Evolutionary conservation across 495 filamentous ascomycete species (phyloP), one percentile per base, ranked within the genome.

Genomic region (Xylaria scruposa): DNA sequence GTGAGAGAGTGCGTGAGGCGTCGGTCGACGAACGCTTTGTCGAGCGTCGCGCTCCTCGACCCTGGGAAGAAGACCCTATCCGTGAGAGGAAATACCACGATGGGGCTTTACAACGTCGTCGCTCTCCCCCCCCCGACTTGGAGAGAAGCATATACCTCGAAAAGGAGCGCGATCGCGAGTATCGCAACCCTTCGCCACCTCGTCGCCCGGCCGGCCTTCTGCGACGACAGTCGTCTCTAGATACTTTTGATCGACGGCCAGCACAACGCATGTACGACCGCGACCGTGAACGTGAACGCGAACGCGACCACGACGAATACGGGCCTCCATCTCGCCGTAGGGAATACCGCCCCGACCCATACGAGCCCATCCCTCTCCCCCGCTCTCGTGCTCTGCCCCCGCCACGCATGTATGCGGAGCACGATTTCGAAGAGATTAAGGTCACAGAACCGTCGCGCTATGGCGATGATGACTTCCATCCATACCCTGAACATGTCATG

Each of bases 391-490:
- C 78, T 4, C 73, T 85, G 40, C 83, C 83, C 17, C 83, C 83
- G 5, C 82, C 84, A 6, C 70, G 84, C 79, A 83, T 81, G 62
- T 90, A 86, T 75, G 89, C 75, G 62, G 86, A 82, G 77, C 85
- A 81, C 67, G 86, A 88, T 31, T 80, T 77, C 74, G 85, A 86
- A 24, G 90, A 93, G 64, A 91, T 93, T 70, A 84, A 87, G 38
- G 87, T 93, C 61, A 86, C 89, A 1, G 92, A 93, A 64, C 89
- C 88, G 2, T 88, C 91, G 54, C 84, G 83, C 36, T 91, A 89
- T 75, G 91, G 88, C 12, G 91, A 93, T 63, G 91, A 93, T 3
- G 88, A 91, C 65, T 92, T 85, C 72, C 85, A 88, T 56, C 84
- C 81, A n/a, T 85, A 86, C 54, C 85, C 86, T 1, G 90, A 91